Conservation (phyloP, 2,329 filamentous ascomycete species). For the Ophiocordyceps robertsii region DNA sequence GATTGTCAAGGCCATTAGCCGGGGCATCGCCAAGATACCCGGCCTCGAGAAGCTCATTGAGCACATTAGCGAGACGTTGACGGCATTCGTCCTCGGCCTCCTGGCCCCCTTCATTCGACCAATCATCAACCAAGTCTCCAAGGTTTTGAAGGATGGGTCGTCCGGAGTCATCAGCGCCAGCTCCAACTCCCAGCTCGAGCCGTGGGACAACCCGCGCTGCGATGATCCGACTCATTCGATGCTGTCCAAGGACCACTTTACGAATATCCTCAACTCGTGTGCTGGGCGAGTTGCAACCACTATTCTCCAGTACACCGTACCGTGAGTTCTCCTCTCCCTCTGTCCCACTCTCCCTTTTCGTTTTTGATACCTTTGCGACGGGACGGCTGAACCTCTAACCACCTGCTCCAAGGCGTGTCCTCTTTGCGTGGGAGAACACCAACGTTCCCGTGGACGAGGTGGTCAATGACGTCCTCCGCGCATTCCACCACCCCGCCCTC, state of each 20-base stretch:
- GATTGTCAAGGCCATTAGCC: conserved; percentile 76
- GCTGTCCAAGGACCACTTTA: conserved; percentile 75
- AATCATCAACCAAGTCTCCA: conserved; percentile 76
- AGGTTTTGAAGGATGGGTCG: conserved; percentile 75
- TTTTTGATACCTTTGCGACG: too few species aligned
- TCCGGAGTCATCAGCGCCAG: conserved; percentile 55
- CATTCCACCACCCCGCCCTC: conserved; percentile 84
- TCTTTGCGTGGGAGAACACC: conserved; percentile 89
- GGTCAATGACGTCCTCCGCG: conserved; percentile 62
- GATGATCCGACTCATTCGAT: conserved; percentile 73
- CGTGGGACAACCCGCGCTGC: conserved; percentile 64
- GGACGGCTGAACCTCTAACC: background rate
- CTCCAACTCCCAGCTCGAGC: conserved; percentile 62
- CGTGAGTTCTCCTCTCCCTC: conserved; percentile 31
- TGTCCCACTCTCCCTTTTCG: too few species aligned
- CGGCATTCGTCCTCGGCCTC: conserved; percentile 80
- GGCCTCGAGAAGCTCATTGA: conserved; percentile 84
- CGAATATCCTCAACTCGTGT: conserved; percentile 63
- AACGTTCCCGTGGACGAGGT: conserved; percentile 74
- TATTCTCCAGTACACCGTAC: conserved; percentile 76
- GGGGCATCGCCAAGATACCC: conserved; percentile 81
- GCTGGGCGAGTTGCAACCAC: conserved; percentile 61
- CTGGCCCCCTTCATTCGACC: conserved; percentile 86
- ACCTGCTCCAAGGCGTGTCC: conserved; percentile 41
- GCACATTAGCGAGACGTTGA: conserved; percentile 85